Evolutionary conservation across 78 protist genomes (phyloP).

Genomic region (Emiliania huxleyi): DNA sequence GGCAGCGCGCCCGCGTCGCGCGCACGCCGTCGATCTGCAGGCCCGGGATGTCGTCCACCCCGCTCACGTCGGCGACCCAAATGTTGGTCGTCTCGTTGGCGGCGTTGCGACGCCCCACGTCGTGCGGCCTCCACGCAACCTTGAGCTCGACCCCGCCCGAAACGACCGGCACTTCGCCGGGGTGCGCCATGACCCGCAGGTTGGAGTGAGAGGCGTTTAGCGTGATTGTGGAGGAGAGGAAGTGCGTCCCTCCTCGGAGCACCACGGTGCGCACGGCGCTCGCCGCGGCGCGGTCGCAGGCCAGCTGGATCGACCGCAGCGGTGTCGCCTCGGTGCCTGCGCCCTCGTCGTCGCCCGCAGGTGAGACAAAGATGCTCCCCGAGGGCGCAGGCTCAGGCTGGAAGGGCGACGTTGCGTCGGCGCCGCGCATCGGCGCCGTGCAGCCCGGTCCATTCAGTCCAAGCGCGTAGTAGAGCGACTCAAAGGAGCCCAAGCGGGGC

Average conservation of each 20-base stretch:
- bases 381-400: background rate
- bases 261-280: background rate
- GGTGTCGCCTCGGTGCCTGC: too few species aligned
- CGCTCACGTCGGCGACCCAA: background rate
- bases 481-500: background rate
- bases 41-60: background rate
- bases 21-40: slow-evolving; percentile 35
- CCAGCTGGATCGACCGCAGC: background rate
- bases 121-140: background rate
- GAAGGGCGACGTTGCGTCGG: background rate
- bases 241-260: background rate
- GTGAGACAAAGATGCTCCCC: background rate
- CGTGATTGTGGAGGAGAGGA: background rate
- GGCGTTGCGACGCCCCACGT: background rate
- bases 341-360: background rate
- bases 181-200: background rate
- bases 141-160: background rate
- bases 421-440: background rate
- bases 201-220: background rate
- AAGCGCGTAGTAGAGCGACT: background rate
- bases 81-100: background rate
- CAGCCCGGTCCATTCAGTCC: background rate
- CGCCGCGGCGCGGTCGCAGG: background rate
- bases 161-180: background rate
- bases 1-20: slow-evolving; percentile 34